Percentiles rank a stretch among this genome's conserved stretches.
Evolutionary conservation across 768 basidiomycete genomes (phyloP).

Genomic region (Suillus plorans): DNA sequence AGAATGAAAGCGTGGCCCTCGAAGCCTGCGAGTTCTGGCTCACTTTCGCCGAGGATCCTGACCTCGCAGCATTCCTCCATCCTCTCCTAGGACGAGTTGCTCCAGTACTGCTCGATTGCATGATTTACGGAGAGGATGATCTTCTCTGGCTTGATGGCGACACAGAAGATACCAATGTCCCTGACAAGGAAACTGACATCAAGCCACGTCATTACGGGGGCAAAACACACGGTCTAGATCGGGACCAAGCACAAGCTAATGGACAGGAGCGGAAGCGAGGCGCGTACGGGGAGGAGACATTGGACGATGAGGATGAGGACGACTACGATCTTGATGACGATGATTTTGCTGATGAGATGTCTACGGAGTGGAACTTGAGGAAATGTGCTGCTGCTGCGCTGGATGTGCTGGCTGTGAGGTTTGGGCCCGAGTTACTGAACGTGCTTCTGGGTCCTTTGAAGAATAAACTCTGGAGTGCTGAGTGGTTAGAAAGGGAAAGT

Average conservation of each 20-base stretch:
- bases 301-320: slow-evolving; percentile 86
- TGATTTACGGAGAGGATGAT: slow-evolving; percentile 96
- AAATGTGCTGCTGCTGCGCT: slow-evolving; percentile 98
- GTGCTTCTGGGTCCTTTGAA: slow-evolving; percentile 88
- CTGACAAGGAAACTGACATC: slow-evolving; percentile 94
- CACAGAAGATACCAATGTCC: slow-evolving; percentile 83
- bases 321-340: slow-evolving; percentile 86
- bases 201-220: slow-evolving; percentile 91
- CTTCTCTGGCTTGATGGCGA: slow-evolving; percentile 93
- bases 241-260: slow-evolving; percentile 44
- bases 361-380: slow-evolving; percentile 97
- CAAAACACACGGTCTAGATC: slow-evolving; percentile 84
- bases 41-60: slow-evolving; percentile 95
- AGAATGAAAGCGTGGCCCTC: slow-evolving; percentile 92
- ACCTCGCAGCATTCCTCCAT: slow-evolving; percentile 78
- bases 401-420: slow-evolving; percentile 94
- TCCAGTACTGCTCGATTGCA: slow-evolving; percentile 93
- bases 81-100: slow-evolving; percentile 90
- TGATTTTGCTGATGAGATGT: slow-evolving; percentile 89
- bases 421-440: slow-evolving; percentile 84
- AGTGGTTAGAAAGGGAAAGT: slow-evolving; percentile 95
- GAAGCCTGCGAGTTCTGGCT: slow-evolving; percentile 99
- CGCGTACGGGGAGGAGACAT: slow-evolving; percentile 78
- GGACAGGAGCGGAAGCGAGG: slow-evolving; percentile 44
- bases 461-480: slow-evolving; percentile 87